Evolutionary conservation across 2,329 filamentous ascomycete species (phyloP), one percentile per base, ranked within the genome.

Genomic region (Claviceps pazoutovae): DNA sequence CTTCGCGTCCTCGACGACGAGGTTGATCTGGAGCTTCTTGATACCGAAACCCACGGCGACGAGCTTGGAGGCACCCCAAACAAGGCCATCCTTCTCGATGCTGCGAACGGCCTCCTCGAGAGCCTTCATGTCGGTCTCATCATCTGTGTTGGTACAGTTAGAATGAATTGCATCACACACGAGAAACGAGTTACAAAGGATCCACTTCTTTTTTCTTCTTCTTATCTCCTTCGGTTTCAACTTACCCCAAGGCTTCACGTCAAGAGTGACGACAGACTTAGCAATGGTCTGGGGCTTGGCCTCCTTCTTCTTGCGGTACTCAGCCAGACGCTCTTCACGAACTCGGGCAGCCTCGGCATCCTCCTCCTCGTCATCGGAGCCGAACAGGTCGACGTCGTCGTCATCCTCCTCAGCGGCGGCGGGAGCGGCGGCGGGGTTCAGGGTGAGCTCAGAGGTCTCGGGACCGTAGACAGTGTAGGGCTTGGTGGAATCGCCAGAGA

Each of bases 21-120:
- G 74, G 84, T 88, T 97, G 78, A 98, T 95, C 81, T 97, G 91
- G 58, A 98, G 83, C 82, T 97, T 97, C 80, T 87, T 93, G 79
- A 98, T 94, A 79, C 93, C 93, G 79, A 88, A 98, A 66, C 90
- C 91, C 64, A 98, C 84, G 60, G 90, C 71, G 50, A 95, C 84
- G 59, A 95, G 77, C 79, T 93, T 87, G 70, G 86, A 90, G 59
- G 78, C 82, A 82, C 91, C 91, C 93, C 93, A 98, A 58, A 94
- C 83, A 57, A 98, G 87, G 74, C 93, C 93, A 48, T 97, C 91
- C 79, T 86, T 82, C 73, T 91, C 81, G 62, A 97, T 91, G 60
- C 75, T 71, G 64, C 88, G 86, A 62, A 97, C 90, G 58, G 83
- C 75, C 36, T 72, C 76, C 77, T 95, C 88, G 55, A 98, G 77